Percentiles rank a stretch among this genome's conserved stretches.
Evolutionary conservation across 768 basidiomycete species (phyloP).

Genomic region (Psilocybe sp.): DNA sequence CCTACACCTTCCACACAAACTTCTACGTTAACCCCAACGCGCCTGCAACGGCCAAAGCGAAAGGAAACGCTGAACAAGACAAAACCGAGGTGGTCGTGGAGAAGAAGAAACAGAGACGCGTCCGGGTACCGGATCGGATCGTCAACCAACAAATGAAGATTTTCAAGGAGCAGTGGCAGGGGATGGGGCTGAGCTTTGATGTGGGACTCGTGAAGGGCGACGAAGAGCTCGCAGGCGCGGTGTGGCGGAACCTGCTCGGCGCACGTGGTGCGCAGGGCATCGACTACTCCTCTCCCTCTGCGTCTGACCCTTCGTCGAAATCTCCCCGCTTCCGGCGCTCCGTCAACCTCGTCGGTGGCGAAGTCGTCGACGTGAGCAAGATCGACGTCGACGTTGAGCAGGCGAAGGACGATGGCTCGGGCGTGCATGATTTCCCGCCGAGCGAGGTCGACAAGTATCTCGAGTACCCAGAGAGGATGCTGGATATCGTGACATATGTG

Average conservation of each 20-base stretch:
- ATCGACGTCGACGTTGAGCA: slow-evolving; percentile 59
- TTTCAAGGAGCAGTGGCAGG: slow-evolving; percentile 89
- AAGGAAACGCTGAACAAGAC: too few relatives aligned
- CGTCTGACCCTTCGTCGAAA: slow-evolving; percentile 10
- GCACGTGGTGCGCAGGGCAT: slow-evolving; percentile 79
- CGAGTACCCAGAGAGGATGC: slow-evolving; percentile 72
- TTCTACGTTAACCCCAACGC: slow-evolving; percentile 50
- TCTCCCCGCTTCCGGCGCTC: slow-evolving; percentile 53
- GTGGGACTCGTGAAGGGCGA: slow-evolving; percentile 74
- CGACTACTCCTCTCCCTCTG: slow-evolving; percentile 30
- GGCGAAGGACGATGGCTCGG: slow-evolving; percentile 60
- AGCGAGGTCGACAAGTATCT: slow-evolving; percentile 66
- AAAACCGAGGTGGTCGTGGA: slow-evolving; percentile 8
- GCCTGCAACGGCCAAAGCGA: slow-evolving; percentile 2
- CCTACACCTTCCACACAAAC: slow-evolving; percentile 43
- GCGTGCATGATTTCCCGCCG: slow-evolving; percentile 68
- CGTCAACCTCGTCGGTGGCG: slow-evolving; percentile 69
- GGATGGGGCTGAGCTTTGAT: slow-evolving; percentile 77
- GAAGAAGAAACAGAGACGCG: slow-evolving; percentile 20
- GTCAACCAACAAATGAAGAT: slow-evolving; percentile 89
- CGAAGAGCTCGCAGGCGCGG: slow-evolving; percentile 76
- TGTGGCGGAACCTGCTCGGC: slow-evolving; percentile 92
- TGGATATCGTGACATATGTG: slow-evolving; percentile 64
- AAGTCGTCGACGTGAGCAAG: slow-evolving; percentile 57
- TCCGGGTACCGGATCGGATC: slow-evolving; percentile 69